Base-by-base conservation (phyloP, 2,329 filamentous ascomycete genomes). In the Colletotrichum sojae region DNA sequence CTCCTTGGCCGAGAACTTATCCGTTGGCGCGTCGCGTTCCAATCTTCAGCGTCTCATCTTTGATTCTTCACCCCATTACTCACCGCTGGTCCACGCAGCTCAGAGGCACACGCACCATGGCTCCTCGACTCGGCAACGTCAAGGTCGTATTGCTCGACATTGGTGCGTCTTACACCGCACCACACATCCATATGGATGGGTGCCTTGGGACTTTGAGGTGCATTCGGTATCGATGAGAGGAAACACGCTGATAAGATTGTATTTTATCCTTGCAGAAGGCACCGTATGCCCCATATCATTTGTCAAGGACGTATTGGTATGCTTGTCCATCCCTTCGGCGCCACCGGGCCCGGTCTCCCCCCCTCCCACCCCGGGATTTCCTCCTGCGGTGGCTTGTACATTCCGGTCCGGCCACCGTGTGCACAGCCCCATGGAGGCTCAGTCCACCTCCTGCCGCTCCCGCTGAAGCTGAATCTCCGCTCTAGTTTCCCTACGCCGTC, bases 211-310 rank as follows among this genome's bases (percentile, higher is more conserved):
- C 13, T 15, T 15, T n/a, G 16, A 15, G 25, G 52, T 56, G 64
- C 58, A 36, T 52, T 53, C 46, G 27, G 18, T 18, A 27, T 64
- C n/a, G 45, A 53, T 48, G 39, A 56, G 20, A 52, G 48, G 49
- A 48, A 55, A 18, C 25, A 20, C 55, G 52, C 69, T 71, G 56
- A 71, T 62, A 61, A 31, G 52, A 43, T 9, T 36, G 31, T 39
- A 36, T 54, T 43, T n/a, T 8, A 58, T 36, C 67, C 63, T 73
- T 71, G 16, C 74, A 95, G 92, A 95, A 86, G 92, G 93, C 71
- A 95, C 93, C 57, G 90, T 95, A 72, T 94, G 92, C 79, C 91
- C 92, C 74, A 94, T 95, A 78, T 93, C 91, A 74, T 95, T 95
- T 81, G 93, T 95, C 81, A 93, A 93, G 82, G 91, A 94, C 79